Evolutionary conservation across 2,329 filamentous ascomycete genomes (phyloP), one percentile per base, ranked within the genome.

Genomic region (Rugonectria rugulosa): DNA sequence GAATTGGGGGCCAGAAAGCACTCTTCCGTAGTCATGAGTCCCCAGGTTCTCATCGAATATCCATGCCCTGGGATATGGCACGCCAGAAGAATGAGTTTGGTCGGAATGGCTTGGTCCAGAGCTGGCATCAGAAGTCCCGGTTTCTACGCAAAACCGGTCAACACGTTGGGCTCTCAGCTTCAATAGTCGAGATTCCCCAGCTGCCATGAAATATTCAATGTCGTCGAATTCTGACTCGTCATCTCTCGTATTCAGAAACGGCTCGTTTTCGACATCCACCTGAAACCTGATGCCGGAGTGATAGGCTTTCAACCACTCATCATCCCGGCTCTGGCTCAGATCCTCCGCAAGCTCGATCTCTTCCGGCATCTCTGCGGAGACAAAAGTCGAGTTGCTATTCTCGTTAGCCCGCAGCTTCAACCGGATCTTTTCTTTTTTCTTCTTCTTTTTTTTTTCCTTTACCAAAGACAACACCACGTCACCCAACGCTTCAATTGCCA

Each of bases 31-130:
- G 11, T 7, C 2, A 12, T 4, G 21, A 2, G 27, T 23, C 10
- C 11, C 24, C n/a, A 29, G 26, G 31, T 43, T 58, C 4, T n/a
- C 19, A 12, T 51, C 51, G 5, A 21, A 58, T 5, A 55, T 21
- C 55, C 55, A 58, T 17, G 38, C 47, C 8, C 17, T 34, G 5
- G 55, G 26, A 24, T 19, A 17, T 7, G n/a, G 19, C 15, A 14
- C 23, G 29, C n/a, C 15, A 7, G 15, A 3, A 7, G 19, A 14
- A 5, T 6, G 36, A 17, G 12, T 5, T 27, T 42, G 27, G 14
- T 4, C 8, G 3, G 43, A 15, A 6, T 20, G 4, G 9, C 21
- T 31, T 6, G 43, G 14, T 19, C 23, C 40, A 31, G 27, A 27
- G 21, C 23, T 11, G 9, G 12, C 12, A n/a, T 49, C 37, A 20